Base-by-base conservation (phyloP, 805 yeast species). In the Blastobotrys terrestris region DNA sequence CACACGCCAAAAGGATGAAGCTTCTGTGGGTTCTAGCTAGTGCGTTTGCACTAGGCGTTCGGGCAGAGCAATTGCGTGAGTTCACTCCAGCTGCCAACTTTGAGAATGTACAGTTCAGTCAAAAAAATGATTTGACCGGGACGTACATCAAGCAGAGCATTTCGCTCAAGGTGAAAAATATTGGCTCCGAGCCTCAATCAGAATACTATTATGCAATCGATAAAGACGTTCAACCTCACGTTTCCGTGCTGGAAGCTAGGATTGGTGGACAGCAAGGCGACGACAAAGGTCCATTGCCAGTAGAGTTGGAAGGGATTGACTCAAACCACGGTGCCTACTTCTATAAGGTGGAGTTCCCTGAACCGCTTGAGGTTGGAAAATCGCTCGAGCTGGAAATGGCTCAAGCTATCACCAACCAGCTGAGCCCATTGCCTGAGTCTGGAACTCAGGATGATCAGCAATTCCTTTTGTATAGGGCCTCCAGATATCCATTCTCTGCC, bases 331-430 rank as follows among this genome's bases (percentile, higher is more conserved):
- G 55, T 2, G 62, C 72, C 50, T 66, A 64, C 26, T 77, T 73
- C 63, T 83, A 78, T 66, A 67, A 71, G 53, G 55, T 88, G 31
- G 66, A 63, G 39, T 70, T 90, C 49, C 86, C 87, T 11, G 72
- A 73, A 45, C 86, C 94, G 41, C 70, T 91, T 52, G 77, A 84
- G 7, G 87, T 95, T 22, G 79, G 81, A 39, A 76, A 81, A 20
- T 68, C 70, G 31, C 66, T 75, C 46, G 72, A 75, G 39, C 62
- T 92, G 45, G 68, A 71, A 40, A 69, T 84, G 15, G 73, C 79
- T 31, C 68, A 75, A 55, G 77, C 80, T 1, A 71, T 77, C 53
- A 73, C 79, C 31, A 72, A 75, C 53, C 65, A 71, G 39, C 61
- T 83, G 47, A 55, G 60, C 49, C 88, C 97, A 43, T 66, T 77